A percentile compares a stretch with the other conserved stretches of the same genome.
Conservation (phyloP, 768 basidiomycete genomes). For the Podaxis sp. region DNA sequence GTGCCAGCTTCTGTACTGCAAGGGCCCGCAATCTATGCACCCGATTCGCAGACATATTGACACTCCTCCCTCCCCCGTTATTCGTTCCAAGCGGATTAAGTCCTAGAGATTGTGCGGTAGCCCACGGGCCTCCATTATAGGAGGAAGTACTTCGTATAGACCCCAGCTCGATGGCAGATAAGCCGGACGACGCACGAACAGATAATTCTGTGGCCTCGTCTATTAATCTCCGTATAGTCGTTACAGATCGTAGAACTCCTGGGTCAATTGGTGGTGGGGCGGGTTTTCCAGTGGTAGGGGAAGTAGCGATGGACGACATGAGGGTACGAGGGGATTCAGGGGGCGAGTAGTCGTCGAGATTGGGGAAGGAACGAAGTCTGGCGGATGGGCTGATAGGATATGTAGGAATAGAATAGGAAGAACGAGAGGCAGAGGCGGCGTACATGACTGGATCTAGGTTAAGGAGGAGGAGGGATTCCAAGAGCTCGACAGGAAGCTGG, state of each 20-base stretch:
- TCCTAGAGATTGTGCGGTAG: conserved; percentile 59
- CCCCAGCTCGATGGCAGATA: conserved; percentile 72
- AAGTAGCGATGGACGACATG: conserved; percentile 37
- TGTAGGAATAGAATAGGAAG: conserved; percentile 26
- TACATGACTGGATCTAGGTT: conserved; percentile 70
- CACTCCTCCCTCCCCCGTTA: conserved; percentile 60
- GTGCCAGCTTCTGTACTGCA: conserved; percentile 84
- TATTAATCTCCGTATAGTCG: conserved; percentile 74
- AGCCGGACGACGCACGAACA: conserved; percentile 82
- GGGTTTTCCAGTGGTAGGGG: conserved; percentile 61
- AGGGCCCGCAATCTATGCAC: conserved; percentile 77
- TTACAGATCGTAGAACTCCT: conserved; percentile 78
- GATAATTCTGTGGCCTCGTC: conserved; percentile 89
- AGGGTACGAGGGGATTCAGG: conserved; percentile 42
- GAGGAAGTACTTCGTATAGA: conserved; percentile 52
- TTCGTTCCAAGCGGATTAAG: conserved; percentile 54
- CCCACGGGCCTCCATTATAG: conserved; percentile 53
- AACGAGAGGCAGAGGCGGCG: conserved; percentile 28
- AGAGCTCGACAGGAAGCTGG: conserved; percentile 80
- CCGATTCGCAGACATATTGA: conserved; percentile 82
- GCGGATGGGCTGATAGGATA: conserved; percentile 7
- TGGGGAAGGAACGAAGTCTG: conserved; percentile 16
- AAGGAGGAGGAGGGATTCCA: conserved; percentile 76
- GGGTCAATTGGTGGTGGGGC: conserved; percentile 88
- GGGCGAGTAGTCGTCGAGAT: conserved; percentile 40